phyloP scores from a whole-genome alignment of 2,329 filamentous ascomycete species.

The Aspergillus sp. region DNA sequence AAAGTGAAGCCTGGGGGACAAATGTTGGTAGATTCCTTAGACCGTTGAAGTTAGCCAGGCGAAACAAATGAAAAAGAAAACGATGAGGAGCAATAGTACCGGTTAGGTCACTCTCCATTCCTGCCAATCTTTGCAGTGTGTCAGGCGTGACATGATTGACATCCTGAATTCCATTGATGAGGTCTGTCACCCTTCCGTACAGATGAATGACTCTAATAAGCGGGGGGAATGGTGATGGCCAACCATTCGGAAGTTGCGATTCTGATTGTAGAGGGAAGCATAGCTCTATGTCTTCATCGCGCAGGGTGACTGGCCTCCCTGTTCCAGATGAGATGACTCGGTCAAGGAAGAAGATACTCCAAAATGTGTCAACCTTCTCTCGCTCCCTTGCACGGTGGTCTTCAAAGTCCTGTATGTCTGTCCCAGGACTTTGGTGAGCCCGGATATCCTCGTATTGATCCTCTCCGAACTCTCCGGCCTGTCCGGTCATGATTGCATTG shows the following conservation, averaged over 20 bases:
- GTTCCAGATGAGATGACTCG: slow-evolving; percentile 84
- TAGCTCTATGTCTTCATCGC: slow-evolving; percentile 80
- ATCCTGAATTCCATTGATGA: slow-evolving; percentile 75
- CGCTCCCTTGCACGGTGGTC: slow-evolving; percentile 64
- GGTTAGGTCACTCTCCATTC: slow-evolving; percentile 79
- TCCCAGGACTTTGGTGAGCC: slow-evolving; percentile 17
- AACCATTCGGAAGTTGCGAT: slow-evolving; percentile 52
- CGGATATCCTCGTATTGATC: slow-evolving; percentile 42
- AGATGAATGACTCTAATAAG: slow-evolving; percentile 80
- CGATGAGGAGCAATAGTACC: slow-evolving; percentile 33
- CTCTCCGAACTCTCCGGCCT: slow-evolving; percentile 39
- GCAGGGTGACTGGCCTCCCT: slow-evolving; percentile 75
- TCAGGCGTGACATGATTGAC: slow-evolving; percentile 70
- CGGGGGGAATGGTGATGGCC: slow-evolving; percentile 74
- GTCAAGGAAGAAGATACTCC: slow-evolving; percentile 85
- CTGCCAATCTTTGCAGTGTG: slow-evolving; percentile 64
- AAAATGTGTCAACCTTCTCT: slow-evolving; percentile 81
- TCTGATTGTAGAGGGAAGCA: slow-evolving; percentile 59
- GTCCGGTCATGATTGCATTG: slow-evolving; percentile 47
- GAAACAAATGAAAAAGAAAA: not conserved
- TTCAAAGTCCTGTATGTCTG: slow-evolving; percentile 44
- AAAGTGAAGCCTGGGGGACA: slow-evolving; percentile 73
- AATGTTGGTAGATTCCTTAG: slow-evolving; percentile 61
- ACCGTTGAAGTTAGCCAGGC: slow-evolving; percentile 1
- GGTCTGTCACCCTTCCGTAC: slow-evolving; percentile 77